phyloP scores from a whole-genome alignment of 768 basidiomycete species.

The Steccherinum ochraceum region DNA sequence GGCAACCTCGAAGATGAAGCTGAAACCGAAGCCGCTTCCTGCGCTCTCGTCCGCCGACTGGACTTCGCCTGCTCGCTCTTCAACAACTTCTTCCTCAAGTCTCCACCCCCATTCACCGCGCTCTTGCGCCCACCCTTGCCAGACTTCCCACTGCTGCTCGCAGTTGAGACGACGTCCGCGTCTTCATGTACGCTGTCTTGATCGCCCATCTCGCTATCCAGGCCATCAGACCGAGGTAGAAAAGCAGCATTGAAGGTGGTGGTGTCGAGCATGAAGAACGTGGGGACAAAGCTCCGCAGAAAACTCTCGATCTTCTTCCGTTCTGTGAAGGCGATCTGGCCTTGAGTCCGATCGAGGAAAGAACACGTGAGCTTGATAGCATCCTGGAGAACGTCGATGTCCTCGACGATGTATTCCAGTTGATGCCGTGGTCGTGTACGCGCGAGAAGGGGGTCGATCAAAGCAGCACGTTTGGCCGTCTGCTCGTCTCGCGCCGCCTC shows the following conservation, averaged over 20 bases:
- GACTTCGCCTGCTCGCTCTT: slow-evolving; percentile 82
- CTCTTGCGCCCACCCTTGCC: slow-evolving; percentile 34
- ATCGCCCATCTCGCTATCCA: slow-evolving; percentile 54
- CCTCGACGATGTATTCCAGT: slow-evolving; percentile 63
- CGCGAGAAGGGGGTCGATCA: slow-evolving; percentile 44
- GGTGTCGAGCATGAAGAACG: slow-evolving; percentile 52
- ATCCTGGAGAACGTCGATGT: slow-evolving; percentile 77
- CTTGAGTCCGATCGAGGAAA: slow-evolving; percentile 84
- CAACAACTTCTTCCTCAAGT: slow-evolving; percentile 71
- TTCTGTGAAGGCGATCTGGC: slow-evolving; percentile 64
- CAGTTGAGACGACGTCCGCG: slow-evolving; percentile 26
- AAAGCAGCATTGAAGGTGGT: slow-evolving; percentile 67
- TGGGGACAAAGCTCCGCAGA: slow-evolving; percentile 41
- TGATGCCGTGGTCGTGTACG: slow-evolving; percentile 71
- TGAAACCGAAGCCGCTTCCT: slow-evolving; percentile 46
- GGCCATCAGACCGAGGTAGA: slow-evolving; percentile 34
- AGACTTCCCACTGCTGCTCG: slow-evolving; percentile 20
- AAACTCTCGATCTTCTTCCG: slow-evolving; percentile 79
- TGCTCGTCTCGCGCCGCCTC: slow-evolving; percentile 82
- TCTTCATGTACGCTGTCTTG: slow-evolving; percentile 30
- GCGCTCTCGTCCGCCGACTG: slow-evolving; percentile 53
- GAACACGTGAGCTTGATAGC: slow-evolving; percentile 83
- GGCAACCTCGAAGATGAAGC: slow-evolving; percentile 53
- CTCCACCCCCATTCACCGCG: slow-evolving; percentile 32
- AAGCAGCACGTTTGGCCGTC: slow-evolving; percentile 62